A percentile compares a stretch with the other conserved stretches of the same genome.
phyloP scores from a whole-genome alignment of 257 asterid species.

The Ajuga chamaepitys region DNA sequence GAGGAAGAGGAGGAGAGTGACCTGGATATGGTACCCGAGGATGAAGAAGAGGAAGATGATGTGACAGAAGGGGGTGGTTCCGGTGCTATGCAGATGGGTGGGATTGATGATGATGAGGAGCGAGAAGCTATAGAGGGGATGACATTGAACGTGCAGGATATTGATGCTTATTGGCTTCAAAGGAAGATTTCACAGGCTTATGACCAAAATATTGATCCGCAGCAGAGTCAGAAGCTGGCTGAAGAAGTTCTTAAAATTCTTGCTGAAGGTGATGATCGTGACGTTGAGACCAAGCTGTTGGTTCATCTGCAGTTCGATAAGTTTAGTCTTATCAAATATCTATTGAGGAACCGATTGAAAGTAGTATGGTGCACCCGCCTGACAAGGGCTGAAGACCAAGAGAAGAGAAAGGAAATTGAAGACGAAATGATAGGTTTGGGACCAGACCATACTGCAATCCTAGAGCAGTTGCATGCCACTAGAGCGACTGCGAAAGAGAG shows the following conservation, averaged over 20 bases:
- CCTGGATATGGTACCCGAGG: constrained; percentile 52
- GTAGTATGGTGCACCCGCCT: constrained; percentile 56
- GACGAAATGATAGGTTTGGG: constrained; percentile 51
- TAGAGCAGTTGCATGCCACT: constrained; percentile 59
- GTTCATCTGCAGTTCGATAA: constrained; percentile 48
- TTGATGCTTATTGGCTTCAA: constrained; percentile 64
- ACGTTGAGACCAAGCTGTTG: constrained; percentile 44
- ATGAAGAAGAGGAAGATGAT: constrained; percentile 53
- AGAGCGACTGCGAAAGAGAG: constrained; percentile 60
- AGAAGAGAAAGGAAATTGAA: constrained; percentile 46
- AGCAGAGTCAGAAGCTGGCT: constrained; percentile 55
- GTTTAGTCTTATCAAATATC: constrained; percentile 40
- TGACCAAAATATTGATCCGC: constrained; percentile 52
- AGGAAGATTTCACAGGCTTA: constrained; percentile 63
- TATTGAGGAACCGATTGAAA: constrained; percentile 45
- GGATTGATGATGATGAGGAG: constrained; percentile 50
- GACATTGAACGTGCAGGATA: constrained; percentile 54
- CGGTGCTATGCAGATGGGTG: constrained; percentile 62
- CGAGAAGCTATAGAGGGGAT: constrained; percentile 47
- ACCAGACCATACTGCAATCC: constrained; percentile 35
- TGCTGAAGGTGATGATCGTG: constrained; percentile 54
- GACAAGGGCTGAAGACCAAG: constrained; percentile 55
- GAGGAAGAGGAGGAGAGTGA: constrained; percentile 59
- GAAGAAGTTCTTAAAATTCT: constrained; percentile 56
- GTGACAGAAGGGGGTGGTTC: constrained; percentile 24